Conservation (phyloP, 2,329 filamentous ascomycete species). For the Tetracladium maxilliforme region DNA sequence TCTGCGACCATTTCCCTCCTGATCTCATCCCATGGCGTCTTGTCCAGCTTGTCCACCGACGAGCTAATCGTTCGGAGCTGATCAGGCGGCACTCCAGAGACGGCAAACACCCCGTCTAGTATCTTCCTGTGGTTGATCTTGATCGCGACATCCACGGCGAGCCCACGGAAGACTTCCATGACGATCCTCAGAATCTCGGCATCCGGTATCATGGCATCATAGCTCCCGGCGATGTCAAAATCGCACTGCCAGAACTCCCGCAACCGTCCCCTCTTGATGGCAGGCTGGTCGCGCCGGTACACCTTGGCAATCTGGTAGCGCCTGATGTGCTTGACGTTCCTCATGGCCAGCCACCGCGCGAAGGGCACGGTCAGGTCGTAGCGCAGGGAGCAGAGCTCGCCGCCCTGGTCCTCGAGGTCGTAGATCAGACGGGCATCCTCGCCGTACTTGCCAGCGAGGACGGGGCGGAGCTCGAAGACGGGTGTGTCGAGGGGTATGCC, state of each 20-base stretch:
- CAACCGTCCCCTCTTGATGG: conserved; percentile 85
- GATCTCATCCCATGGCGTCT: conserved; percentile 80
- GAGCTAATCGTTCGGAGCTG: conserved; percentile 84
- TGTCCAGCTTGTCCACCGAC: conserved; percentile 92
- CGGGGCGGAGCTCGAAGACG: conserved; percentile 78
- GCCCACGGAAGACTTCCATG: conserved; percentile 68
- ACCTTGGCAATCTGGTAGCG: conserved; percentile 94
- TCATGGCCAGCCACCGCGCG: conserved; percentile 88
- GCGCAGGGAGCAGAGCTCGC: conserved; percentile 69
- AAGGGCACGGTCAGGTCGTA: conserved; percentile 86
- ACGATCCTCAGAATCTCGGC: conserved; percentile 78
- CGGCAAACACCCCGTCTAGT: conserved; percentile 80
- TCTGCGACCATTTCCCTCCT: conserved; percentile 86
- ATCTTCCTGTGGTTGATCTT: conserved; percentile 95
- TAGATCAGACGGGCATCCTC: conserved; percentile 90
- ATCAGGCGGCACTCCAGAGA: conserved; percentile 75
- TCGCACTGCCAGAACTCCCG: conserved; percentile 96
- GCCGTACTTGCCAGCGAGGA: conserved; percentile 79
- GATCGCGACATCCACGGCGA: conserved; percentile 56
- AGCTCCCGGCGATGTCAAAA: conserved; percentile 81
- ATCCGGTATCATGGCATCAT: conserved; percentile 85
- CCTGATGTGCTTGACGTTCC: conserved; percentile 69
- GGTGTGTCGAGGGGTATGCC: conserved; percentile 66
- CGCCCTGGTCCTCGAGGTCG: conserved; percentile 75
- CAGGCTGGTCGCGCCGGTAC: conserved; percentile 66